Conservation (phyloP, 768 basidiomycete species). For the Phylloporus scabripes region DNA sequence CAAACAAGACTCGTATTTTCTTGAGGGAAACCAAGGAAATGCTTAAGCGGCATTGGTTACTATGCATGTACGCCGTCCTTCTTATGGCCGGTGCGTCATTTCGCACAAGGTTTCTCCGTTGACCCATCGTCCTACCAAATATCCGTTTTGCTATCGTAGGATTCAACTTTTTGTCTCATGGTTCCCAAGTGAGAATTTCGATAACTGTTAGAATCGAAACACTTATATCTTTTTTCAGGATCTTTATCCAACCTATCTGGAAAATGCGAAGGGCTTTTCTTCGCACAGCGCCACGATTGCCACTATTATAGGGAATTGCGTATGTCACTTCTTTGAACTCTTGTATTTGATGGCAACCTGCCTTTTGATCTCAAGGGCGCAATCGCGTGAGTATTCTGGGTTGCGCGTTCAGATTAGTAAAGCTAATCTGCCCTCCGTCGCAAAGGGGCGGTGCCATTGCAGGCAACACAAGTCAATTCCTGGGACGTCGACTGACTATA, state of each 20-base stretch:
- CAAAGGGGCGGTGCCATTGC: conserved; percentile 63
- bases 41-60: conserved; percentile 76
- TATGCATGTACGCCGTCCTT: conserved; percentile 78
- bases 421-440: not conserved
- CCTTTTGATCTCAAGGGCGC: conserved; percentile 33
- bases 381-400: conserved; percentile 32
- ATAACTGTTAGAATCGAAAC: not conserved
- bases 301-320: conserved; percentile 78
- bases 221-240: conserved; percentile 35
- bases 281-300: conserved; percentile 58
- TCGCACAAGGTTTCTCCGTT: not conserved
- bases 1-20: conserved; percentile 65
- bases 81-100: conserved; percentile 58
- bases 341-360: not conserved
- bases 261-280: conserved; percentile 55
- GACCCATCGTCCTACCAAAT: not conserved
- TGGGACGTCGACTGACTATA: conserved; percentile 82
- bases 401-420: conserved; percentile 5
- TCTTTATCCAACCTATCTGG: conserved; percentile 76
- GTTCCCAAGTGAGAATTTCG: conserved; percentile 46
- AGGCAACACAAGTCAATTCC: conserved; percentile 65
- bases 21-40: conserved; percentile 65
- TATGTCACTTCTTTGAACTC: conserved; percentile 21
- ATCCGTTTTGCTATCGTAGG: conserved; percentile 30
- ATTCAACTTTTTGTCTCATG: conserved; percentile 76